Conservation (phyloP, 2,329 filamentous ascomycete species). For the Keithomyces neogunnii region DNA sequence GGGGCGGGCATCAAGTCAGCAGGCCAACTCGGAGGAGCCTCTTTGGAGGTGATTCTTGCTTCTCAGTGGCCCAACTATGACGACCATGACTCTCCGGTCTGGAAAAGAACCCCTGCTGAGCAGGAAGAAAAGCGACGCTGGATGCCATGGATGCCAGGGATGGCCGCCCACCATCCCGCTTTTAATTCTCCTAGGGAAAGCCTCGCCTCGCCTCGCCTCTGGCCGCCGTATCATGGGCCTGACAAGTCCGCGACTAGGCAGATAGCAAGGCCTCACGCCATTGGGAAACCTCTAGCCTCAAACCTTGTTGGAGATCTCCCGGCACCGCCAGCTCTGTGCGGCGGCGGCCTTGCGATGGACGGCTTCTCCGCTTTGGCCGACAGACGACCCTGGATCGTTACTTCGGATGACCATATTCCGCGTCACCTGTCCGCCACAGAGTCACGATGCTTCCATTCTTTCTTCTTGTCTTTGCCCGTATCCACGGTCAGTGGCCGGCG, state of each 20-base stretch:
- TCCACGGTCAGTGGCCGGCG: neutral
- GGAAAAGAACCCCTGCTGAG: neutral
- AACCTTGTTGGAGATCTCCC: neutral
- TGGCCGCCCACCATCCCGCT: neutral
- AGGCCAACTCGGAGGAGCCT: neutral
- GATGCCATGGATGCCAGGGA: neutral
- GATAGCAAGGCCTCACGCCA: neutral
- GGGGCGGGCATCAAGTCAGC: neutral
- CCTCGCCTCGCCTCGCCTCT: neutral
- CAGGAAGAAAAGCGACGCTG: neutral
- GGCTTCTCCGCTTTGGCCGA: neutral
- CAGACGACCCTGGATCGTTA: neutral
- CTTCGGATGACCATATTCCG: neutral
- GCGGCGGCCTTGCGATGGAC: neutral
- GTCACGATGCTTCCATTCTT: neutral
- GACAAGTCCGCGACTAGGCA: neutral
- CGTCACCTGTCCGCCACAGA: neutral
- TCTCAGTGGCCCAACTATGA: neutral
- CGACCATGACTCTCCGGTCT: neutral
- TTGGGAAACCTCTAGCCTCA: neutral
- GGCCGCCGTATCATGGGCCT: neutral
- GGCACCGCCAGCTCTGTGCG: neutral
- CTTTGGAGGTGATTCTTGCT: neutral
- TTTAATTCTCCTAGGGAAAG: neutral
- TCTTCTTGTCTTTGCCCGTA: neutral